A percentile compares a stretch with the other conserved stretches of the same genome.
Evolutionary conservation across 1,139 yeast species (phyloP).

Genomic region (Lodderomyces elongisporus): DNA sequence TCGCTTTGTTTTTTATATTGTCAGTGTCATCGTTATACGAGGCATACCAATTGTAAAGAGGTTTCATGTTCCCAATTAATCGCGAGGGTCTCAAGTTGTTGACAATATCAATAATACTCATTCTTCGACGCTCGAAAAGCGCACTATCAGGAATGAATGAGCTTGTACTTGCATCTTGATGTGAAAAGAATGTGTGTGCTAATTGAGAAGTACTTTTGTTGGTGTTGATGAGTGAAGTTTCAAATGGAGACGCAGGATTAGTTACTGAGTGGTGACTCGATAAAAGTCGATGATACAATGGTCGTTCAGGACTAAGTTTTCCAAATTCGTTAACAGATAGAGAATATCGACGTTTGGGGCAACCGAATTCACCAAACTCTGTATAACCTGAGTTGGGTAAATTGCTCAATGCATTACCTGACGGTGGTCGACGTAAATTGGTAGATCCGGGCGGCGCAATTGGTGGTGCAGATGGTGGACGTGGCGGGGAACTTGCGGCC

Average conservation of each 20-base stretch:
- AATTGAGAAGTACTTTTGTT: slow-evolving; percentile 5
- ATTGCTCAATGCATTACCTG: slow-evolving; percentile 1
- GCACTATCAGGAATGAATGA: background rate
- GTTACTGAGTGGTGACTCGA: slow-evolving; percentile 29
- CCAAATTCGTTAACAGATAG: slow-evolving; percentile 10
- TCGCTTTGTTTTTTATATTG: slow-evolving; percentile 17
- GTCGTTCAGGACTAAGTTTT: slow-evolving; percentile 13
- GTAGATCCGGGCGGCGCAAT: slow-evolving; percentile 1
- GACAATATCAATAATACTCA: slow-evolving; percentile 15
- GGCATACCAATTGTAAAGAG: slow-evolving; percentile 47
- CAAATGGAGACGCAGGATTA: slow-evolving; percentile 23
- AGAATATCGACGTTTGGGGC: slow-evolving; percentile 10
- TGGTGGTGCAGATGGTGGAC: background rate
- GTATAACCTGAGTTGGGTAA: slow-evolving; percentile 4
- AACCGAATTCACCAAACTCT: slow-evolving; percentile 8
- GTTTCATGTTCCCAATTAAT: slow-evolving; percentile 50
- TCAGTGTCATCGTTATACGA: slow-evolving; percentile 20
- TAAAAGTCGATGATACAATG: slow-evolving; percentile 25
- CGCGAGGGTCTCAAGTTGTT: slow-evolving; percentile 39
- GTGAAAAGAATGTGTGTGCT: slow-evolving; percentile 8
- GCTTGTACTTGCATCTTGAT: slow-evolving; percentile 1
- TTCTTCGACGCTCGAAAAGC: slow-evolving; percentile 21
- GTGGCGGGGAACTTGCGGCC: too few species aligned
- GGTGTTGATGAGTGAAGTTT: slow-evolving; percentile 6
- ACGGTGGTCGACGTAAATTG: slow-evolving; percentile 3